Evolutionary conservation across 768 basidiomycete genomes (phyloP).

Genomic region (Leccinellum rugosiceps): DNA sequence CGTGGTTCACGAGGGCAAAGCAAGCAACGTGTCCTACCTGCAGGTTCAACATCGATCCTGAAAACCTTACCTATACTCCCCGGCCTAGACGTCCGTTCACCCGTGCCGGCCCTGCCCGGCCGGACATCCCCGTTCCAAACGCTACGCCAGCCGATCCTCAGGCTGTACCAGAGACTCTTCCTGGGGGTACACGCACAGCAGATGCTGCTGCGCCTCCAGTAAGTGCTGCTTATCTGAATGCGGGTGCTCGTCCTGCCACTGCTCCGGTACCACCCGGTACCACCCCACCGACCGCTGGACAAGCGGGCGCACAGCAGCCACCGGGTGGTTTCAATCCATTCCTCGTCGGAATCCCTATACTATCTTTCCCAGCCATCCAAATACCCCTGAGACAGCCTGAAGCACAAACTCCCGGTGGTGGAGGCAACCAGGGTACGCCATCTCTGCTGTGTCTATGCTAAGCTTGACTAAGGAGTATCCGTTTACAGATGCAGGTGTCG

Average conservation of each 20-base stretch:
- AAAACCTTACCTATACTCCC: constrained; percentile 55
- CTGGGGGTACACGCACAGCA: not conserved
- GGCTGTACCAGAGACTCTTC: not conserved
- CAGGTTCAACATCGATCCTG: constrained; percentile 79
- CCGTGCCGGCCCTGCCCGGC: constrained; percentile 13
- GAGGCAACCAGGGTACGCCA: constrained; percentile 18
- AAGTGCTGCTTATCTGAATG: not conserved
- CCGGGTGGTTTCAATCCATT: constrained; percentile 21
- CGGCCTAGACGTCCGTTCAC: constrained; percentile 17
- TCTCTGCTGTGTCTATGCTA: constrained; percentile 11
- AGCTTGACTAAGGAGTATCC: constrained; percentile 18
- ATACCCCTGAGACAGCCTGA: constrained; percentile 19
- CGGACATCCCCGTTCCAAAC: constrained; percentile 12
- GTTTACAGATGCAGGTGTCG: constrained; percentile 12
- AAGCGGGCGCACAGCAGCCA: constrained; percentile 1
- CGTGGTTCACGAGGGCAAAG: constrained; percentile 77
- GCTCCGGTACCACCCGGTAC: constrained; percentile 1
- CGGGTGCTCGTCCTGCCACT: constrained; percentile 3
- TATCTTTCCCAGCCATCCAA: constrained; percentile 27
- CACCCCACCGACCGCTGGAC: constrained; percentile 2
- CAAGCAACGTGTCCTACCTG: constrained; percentile 85
- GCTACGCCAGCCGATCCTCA: constrained; percentile 8
- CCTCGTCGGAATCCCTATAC: constrained; percentile 20
- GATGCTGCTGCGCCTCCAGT: constrained; percentile 1
- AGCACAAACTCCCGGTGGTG: constrained; percentile 12